These are phyloP conservation scores for Aegilops bicornis DNA, from an alignment of 176 grass and related monocot species.

Conservation along the genomic window DNA sequence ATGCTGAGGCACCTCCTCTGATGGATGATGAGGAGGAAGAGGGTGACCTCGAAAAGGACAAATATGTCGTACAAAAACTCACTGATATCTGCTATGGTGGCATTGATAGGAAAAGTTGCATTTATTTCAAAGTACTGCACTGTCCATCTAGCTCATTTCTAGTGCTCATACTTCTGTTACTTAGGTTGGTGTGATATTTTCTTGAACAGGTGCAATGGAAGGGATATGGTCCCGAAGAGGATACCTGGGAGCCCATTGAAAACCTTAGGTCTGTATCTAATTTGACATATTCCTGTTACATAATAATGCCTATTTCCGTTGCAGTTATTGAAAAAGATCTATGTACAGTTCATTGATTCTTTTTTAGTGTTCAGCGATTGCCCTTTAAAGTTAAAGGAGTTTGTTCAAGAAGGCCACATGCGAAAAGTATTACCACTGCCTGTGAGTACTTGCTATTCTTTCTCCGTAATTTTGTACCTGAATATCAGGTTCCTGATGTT, in stretches of 20 bases:
- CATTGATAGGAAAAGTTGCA: slow-evolving; percentile 26
- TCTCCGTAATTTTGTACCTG: not conserved
- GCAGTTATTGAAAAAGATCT: not conserved
- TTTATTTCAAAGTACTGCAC: slow-evolving; percentile 67
- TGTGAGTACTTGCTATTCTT: slow-evolving; percentile 37
- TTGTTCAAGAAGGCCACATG: slow-evolving; percentile 59
- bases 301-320: not conserved
- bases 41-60: slow-evolving; percentile 28
- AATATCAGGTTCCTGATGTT: not conserved
- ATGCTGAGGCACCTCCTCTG: not conserved
- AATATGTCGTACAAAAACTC: slow-evolving; percentile 49
- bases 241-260: slow-evolving; percentile 79
- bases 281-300: not conserved
- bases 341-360: not conserved
- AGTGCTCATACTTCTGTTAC: not conserved
- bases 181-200: not conserved
- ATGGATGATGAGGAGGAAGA: slow-evolving; percentile 41
- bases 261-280: slow-evolving; percentile 61
- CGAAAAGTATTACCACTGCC: slow-evolving; percentile 66
- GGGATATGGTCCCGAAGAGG: slow-evolving; percentile 65
- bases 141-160: not conserved
- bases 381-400: slow-evolving; percentile 60
- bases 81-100: slow-evolving; percentile 64
- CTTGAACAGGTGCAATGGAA: slow-evolving; percentile 73
- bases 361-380: slow-evolving; percentile 54